Evolutionary conservation across 2,329 filamentous ascomycete genomes (phyloP), one percentile per base, ranked within the genome.

Genomic region (Exophiala aquamarina): DNA sequence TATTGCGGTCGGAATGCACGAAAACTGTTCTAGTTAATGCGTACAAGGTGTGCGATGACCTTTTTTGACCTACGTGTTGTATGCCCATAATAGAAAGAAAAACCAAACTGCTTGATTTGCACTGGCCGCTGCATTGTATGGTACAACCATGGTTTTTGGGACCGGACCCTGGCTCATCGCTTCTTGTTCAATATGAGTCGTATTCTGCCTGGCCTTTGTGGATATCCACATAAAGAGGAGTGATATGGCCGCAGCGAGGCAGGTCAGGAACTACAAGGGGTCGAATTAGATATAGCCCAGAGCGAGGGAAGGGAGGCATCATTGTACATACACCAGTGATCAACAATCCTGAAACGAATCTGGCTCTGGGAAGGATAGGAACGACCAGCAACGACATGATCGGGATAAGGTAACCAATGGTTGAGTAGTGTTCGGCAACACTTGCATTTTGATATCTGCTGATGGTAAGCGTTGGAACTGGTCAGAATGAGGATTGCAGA

Each of bases 81-180:
- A 53, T 11, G 44, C 44, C 50, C 50, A 53, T 13, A 87, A 85
- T 61, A 82, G 79, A 46, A 81, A 77, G 63, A 89, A 85, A 1
- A 90, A 72, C 83, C 84, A 89, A 1, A 89, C 69, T 0, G 70
- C 86, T 46, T 81, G 81, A 1, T 89, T 85, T 1, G 78, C 84
- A 2, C 83, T 79, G 38, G 87, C 84, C 18, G 83, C 86, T 4
- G 84, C 82, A 62, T 89, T 89, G 68, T 89, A 90, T 3, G 64
- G 58, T 3, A 60, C 52, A 3, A 64, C 67, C 39, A 56, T 49
- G 9, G 50, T 46, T 10, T 42, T 34, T 4, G 50, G 47, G 7
- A 53, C 50, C 7, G 50, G 50, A 13, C 50, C 50, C 34, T 50
- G 46, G 26, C 31, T 49, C 14, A 18, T n/a, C 29, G 42, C 23